Evolutionary conservation across 2,329 filamentous ascomycete species (phyloP).

Genomic region (Ophiocordyceps camponoti-rufipedis): DNA sequence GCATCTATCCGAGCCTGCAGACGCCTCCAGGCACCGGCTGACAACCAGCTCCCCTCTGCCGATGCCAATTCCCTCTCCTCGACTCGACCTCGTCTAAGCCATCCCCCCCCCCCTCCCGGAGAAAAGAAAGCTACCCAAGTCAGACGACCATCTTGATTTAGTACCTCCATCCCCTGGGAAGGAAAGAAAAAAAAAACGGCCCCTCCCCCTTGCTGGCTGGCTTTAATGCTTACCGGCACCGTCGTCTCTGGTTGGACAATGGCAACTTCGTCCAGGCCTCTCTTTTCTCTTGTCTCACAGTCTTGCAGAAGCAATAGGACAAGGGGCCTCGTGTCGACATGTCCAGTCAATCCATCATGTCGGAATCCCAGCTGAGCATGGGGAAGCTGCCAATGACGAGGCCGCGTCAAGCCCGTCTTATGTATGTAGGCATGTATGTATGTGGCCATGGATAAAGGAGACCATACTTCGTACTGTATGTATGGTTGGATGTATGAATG

Average conservation of each 20-base stretch:
- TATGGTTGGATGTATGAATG: neutral
- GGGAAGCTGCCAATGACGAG: neutral
- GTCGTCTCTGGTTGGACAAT: constrained; percentile 3
- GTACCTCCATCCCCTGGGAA: too few relatives aligned
- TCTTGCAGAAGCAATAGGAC: neutral
- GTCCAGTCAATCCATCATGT: neutral
- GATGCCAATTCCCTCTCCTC: too few relatives aligned
- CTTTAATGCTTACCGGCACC: constrained; percentile 1
- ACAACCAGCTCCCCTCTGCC: too few relatives aligned
- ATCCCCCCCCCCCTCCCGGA: too few relatives aligned
- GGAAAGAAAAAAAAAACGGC: too few relatives aligned
- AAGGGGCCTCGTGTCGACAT: neutral
- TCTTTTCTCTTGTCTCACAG: constrained; percentile 2
- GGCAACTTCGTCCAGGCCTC: neutral
- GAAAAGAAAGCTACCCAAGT: too few relatives aligned
- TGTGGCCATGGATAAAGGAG: neutral
- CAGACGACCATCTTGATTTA: too few relatives aligned
- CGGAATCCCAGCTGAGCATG: neutral
- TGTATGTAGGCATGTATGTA: neutral
- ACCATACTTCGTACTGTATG: neutral
- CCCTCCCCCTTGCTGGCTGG: neutral
- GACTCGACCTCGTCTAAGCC: too few relatives aligned
- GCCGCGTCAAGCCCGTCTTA: neutral
- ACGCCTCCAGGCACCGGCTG: too few relatives aligned
- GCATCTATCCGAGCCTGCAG: too few relatives aligned